A percentile compares a stretch with the other conserved stretches of the same genome.
These are phyloP conservation scores for Solanum boliviense DNA, from an alignment of 257 asterid genomes.

Conservation along the genomic window DNA sequence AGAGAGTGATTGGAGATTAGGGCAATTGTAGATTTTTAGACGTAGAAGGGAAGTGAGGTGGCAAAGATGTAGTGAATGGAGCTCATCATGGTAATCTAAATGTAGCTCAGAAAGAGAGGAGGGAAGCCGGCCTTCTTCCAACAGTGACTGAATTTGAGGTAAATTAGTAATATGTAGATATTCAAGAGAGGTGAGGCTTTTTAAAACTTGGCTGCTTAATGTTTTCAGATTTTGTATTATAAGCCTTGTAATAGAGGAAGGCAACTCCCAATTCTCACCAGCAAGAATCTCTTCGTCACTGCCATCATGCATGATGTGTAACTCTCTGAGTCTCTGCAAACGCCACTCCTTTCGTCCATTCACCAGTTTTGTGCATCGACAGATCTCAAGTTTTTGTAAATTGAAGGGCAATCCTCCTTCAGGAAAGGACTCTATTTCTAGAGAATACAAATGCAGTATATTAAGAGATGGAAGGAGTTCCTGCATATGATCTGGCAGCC, in stretches of 20 bases:
- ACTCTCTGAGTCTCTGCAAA: not conserved
- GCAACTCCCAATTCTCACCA: not conserved
- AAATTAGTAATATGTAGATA: accelerated
- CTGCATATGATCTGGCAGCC: not conserved
- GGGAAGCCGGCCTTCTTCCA: not conserved
- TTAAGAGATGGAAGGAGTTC: too few relatives aligned
- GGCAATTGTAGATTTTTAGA: accelerated
- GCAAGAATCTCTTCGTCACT: not conserved
- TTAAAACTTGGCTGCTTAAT: not conserved
- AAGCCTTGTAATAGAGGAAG: not conserved
- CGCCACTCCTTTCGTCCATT: not conserved
- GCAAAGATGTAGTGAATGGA: not conserved
- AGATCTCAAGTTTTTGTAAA: accelerated
- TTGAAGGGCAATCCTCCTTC: not conserved
- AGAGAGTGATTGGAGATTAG: not conserved
- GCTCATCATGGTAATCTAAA: not conserved
- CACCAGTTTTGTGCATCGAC: not conserved
- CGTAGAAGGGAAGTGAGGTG: not conserved
- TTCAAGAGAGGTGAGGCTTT: not conserved
- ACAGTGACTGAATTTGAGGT: not conserved
- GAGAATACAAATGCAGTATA: not conserved
- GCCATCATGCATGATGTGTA: accelerated
- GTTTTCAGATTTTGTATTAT: accelerated
- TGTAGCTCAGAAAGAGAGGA: too few relatives aligned
- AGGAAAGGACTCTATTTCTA: not conserved